Conservation (phyloP, 441 rosid genomes). For the Aquilaria agallochum region DNA sequence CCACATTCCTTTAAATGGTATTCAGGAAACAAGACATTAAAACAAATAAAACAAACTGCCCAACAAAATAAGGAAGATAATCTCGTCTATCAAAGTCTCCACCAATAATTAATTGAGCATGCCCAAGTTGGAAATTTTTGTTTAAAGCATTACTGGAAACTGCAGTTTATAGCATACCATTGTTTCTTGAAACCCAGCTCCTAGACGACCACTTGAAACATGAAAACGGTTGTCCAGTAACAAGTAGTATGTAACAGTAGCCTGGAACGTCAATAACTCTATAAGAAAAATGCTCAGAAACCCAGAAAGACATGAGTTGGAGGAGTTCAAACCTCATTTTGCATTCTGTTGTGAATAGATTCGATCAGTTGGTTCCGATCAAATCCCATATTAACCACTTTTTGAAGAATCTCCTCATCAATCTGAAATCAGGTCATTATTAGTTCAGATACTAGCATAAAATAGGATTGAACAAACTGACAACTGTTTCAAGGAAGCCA, state of each 20-base stretch:
- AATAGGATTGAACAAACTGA: not conserved
- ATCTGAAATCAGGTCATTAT: conserved; percentile 42
- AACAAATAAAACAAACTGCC: no score
- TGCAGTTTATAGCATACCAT: conserved; percentile 38
- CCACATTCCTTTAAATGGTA: conserved; percentile 50
- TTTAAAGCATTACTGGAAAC: not conserved
- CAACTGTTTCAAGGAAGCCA: no score
- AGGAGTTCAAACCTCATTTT: conserved; percentile 63
- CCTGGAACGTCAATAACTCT: conserved; percentile 45
- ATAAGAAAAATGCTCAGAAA: conserved; percentile 12
- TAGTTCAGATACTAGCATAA: not conserved
- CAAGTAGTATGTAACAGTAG: conserved; percentile 89
- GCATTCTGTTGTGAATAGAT: conserved; percentile 78
- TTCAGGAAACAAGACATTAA: not conserved
- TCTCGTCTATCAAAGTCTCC: not conserved
- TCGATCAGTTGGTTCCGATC: conserved; percentile 73
- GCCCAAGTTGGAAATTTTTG: not conserved
- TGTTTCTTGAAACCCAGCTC: conserved; percentile 95
- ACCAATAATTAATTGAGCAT: not conserved
- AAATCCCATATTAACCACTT: conserved; percentile 83
- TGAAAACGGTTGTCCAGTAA: conserved; percentile 89
- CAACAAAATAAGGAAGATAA: not conserved
- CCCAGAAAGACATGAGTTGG: conserved; percentile 6
- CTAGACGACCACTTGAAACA: conserved; percentile 93
- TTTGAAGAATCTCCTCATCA: conserved; percentile 94